These are phyloP conservation scores for Kazachstania psychrophila DNA, from an alignment of 805 yeast genomes.

Conservation along the genomic window DNA sequence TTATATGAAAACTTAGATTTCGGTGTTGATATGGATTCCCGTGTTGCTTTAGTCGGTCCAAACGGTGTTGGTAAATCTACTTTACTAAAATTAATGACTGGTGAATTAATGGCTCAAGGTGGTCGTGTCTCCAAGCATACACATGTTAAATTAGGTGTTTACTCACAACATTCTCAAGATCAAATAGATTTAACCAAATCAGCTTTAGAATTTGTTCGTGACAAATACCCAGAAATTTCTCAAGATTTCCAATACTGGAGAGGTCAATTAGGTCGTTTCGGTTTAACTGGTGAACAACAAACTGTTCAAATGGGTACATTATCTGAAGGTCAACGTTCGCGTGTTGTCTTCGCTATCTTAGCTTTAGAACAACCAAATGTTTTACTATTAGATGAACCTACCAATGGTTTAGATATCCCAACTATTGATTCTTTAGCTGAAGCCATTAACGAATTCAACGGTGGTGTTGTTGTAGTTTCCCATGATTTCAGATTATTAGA, in stretches of 20 bases:
- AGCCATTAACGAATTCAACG: slow-evolving; percentile 87
- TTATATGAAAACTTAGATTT: slow-evolving; percentile 85
- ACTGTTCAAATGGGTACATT: slow-evolving; percentile 97
- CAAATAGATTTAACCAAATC: slow-evolving; percentile 93
- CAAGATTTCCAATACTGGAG: slow-evolving; percentile 99
- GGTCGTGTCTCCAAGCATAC: slow-evolving; percentile 97
- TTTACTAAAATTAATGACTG: slow-evolving; percentile 91
- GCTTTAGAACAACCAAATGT: slow-evolving; percentile 95
- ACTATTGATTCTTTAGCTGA: slow-evolving; percentile 96
- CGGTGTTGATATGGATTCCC: slow-evolving; percentile 99
- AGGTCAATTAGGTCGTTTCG: slow-evolving; percentile 94
- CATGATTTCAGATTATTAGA: slow-evolving; percentile 98
- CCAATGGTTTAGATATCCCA: slow-evolving; percentile 97
- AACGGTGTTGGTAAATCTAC: slow-evolving; percentile 99
- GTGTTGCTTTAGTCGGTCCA: slow-evolving; percentile 96
- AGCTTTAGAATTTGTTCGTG: slow-evolving; percentile 94
- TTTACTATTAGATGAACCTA: slow-evolving; percentile 95
- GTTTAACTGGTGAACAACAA: slow-evolving; percentile 98
- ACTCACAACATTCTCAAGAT: slow-evolving; percentile 98
- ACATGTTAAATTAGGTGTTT: slow-evolving; percentile 95
- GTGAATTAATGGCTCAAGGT: slow-evolving; percentile 76
- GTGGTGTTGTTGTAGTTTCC: slow-evolving; percentile 97
- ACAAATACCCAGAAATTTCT: slow-evolving; percentile 78
- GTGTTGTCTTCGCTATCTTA: slow-evolving; percentile 93
- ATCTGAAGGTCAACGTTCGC: slow-evolving; percentile 98